Percentiles rank a stretch among this genome's conserved stretches.
phyloP scores from a whole-genome alignment of 352 stramenopile species.

The Globisporangium nodosum region DNA sequence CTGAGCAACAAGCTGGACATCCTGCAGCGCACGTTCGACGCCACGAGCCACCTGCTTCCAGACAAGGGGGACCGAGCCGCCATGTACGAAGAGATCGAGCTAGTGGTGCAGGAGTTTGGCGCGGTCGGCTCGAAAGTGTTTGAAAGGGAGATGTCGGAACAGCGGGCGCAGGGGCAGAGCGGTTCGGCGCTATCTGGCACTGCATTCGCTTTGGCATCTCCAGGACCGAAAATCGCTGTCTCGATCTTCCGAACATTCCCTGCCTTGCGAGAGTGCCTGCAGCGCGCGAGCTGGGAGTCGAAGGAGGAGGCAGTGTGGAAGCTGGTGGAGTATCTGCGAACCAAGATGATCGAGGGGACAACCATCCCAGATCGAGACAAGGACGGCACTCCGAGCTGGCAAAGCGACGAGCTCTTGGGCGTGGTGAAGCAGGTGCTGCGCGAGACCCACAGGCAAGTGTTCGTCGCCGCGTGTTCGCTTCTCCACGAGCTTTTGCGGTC shows the following conservation, averaged over 20 bases:
- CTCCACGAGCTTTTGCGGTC: constrained; percentile 9
- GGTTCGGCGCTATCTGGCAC: not conserved
- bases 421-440: constrained; percentile 10
- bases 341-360: not conserved
- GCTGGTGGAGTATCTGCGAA: constrained; percentile 10
- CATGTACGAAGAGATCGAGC: constrained; percentile 12
- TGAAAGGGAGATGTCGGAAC: not conserved
- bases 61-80: constrained; percentile 7
- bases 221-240: not conserved
- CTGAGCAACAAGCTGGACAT: constrained; percentile 6
- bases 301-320: constrained; percentile 26
- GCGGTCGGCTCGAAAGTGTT: constrained; percentile 1
- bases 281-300: constrained; percentile 14
- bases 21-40: constrained; percentile 10
- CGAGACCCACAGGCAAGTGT: constrained; percentile 20
- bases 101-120: constrained; percentile 7
- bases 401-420: constrained; percentile 11
- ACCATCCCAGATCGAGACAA: not conserved
- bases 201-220: not conserved
- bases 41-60: constrained; percentile 5
- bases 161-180: not conserved
- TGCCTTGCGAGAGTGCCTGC: not conserved
- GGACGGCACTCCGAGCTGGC: not conserved
- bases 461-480: constrained; percentile 21
- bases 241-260: constrained; percentile 1